phyloP scores from a whole-genome alignment of 2,329 filamentous ascomycete species.

The Aspergillus pseudoglaucus region DNA sequence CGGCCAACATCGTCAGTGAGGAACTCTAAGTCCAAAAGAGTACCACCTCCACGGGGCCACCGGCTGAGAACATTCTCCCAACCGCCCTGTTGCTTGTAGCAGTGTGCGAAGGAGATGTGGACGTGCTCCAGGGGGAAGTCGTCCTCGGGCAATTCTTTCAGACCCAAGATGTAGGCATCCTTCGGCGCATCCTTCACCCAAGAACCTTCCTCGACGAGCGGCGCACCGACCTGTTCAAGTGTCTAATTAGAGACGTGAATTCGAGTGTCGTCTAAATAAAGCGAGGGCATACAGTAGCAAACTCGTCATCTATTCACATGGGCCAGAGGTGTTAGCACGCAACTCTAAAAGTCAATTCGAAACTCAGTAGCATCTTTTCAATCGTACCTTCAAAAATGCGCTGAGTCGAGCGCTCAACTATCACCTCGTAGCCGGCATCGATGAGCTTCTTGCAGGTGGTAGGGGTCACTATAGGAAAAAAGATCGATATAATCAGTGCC shows the following conservation, averaged over 20 bases:
- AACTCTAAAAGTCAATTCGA: background rate
- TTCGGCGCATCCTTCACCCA: conserved; percentile 60
- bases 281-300: conserved; percentile 22
- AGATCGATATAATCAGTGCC: conserved; percentile 1
- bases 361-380: background rate
- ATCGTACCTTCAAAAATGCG: conserved; percentile 51
- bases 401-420: conserved; percentile 61
- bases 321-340: conserved; percentile 6
- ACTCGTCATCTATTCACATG: conserved; percentile 25
- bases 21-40: conserved; percentile 82
- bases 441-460: conserved; percentile 56
- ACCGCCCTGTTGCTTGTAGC: conserved; percentile 68
- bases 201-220: conserved; percentile 58
- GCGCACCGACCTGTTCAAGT: conserved; percentile 50
- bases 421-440: conserved; percentile 62
- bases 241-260: background rate
- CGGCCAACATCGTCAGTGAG: conserved; percentile 65
- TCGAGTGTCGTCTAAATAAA: background rate
- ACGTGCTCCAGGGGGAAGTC: conserved; percentile 64
- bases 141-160: conserved; percentile 72
- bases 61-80: conserved; percentile 76
- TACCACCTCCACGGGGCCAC: conserved; percentile 69
- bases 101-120: conserved; percentile 66
- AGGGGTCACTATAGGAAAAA: conserved; percentile 36
- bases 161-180: conserved; percentile 65